Base-by-base conservation (phyloP, 768 basidiomycete genomes). In the Epithele typhae region DNA sequence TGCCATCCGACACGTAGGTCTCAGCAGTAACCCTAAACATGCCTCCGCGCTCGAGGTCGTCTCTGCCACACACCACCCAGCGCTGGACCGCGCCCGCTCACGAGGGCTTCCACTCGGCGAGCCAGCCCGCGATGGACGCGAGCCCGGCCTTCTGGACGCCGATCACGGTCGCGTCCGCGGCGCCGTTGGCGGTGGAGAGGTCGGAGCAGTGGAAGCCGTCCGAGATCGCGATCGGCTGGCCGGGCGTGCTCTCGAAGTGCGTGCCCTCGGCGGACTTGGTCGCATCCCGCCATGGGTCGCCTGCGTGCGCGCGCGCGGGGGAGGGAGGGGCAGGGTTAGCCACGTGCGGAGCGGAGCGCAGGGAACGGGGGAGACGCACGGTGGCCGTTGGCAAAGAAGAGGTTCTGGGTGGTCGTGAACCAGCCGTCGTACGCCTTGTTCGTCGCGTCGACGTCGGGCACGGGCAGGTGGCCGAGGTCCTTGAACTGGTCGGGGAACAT, bases 161-260 rank as follows among this genome's bases (percentile, higher is more conserved):
- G 4, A 61, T 57, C 33, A 86, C 67, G 1, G 77, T 78, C 15
- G 71, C 50, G 51, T 86, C 82, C 5, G 69, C 70, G 4, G 52
- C 18, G 1, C 71, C 78, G 33, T 68, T 66, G 19, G 51, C 32
- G 0, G 66, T 62, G 43, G 65, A 36, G 38, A 89, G 58, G 55
- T 87, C 84, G 15, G 84, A 80, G 58, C 75, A 75, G 54, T 87
- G 85, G 72, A 82, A 87, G 0, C 81, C 85, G 51, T 82, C 74
- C 21, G 78, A 66, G 11, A 77, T 59, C 14, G 68, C 73, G 43
- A 87, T 80, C 0, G 81, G 79, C 54, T 82, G 82, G 1, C 59
- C 60, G 1, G 71, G 45, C 3, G 78, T 82, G 58, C 74, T 82
- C 18, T 59, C 33, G 42, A 75, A 66, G 46, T 62, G 50, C 17